Percentiles rank a stretch among this genome's conserved stretches.
Conservation (phyloP, 345 rosid species). For the Zanthoxylum bungeanum region DNA sequence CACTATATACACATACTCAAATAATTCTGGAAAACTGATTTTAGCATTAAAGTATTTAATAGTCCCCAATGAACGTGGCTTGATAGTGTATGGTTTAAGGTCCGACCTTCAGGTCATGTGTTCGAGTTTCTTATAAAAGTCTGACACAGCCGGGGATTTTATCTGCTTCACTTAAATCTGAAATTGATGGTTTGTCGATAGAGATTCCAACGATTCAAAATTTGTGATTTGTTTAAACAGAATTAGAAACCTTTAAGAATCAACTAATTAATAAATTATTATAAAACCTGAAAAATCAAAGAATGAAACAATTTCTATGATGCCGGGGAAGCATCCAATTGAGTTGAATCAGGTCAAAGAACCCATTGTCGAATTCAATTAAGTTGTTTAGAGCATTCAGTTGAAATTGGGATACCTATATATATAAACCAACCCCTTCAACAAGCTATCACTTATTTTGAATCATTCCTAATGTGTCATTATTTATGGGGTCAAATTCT, state of each 20-base stretch:
- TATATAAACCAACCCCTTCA: constrained; percentile 9
- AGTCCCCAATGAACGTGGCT: too few species aligned
- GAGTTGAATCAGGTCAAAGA: not conserved
- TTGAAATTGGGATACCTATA: not conserved
- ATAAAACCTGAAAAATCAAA: not conserved
- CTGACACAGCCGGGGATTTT: too few species aligned
- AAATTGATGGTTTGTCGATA: too few species aligned
- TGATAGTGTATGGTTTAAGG: too few species aligned
- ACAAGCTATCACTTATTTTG: constrained; percentile 1
- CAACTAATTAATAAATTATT: not conserved
- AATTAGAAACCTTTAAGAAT: not conserved
- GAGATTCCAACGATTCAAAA: too few species aligned
- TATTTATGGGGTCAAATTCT: constrained; percentile 6
- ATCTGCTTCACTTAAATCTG: too few species aligned
- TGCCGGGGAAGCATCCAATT: not conserved
- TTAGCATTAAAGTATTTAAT: too few species aligned
- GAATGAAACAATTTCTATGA: not conserved
- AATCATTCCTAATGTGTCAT: not conserved
- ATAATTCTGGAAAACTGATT: not conserved
- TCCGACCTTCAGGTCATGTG: too few species aligned
- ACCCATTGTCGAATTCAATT: not conserved
- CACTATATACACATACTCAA: not conserved
- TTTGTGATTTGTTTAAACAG: not conserved
- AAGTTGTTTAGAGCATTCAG: not conserved
- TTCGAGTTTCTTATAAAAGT: too few species aligned